A percentile compares a stretch with the other conserved stretches of the same genome.
phyloP scores from a whole-genome alignment of 2,329 filamentous ascomycete genomes.

The Clarireedia hainanense region DNA sequence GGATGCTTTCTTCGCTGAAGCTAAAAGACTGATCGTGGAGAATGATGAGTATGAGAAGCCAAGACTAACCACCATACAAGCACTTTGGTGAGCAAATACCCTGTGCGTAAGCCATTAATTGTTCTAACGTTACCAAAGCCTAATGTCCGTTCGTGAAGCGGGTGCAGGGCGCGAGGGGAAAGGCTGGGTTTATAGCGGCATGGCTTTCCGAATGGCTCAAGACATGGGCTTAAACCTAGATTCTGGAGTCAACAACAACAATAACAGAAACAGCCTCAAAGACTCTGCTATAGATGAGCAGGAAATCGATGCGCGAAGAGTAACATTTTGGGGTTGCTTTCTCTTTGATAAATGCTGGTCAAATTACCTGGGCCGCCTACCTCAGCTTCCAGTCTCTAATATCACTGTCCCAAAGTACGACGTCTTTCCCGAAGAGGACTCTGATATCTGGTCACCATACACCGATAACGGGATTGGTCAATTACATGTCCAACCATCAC shows the following conservation, averaged over 20 bases:
- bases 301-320: conserved; percentile 79
- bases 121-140: background rate
- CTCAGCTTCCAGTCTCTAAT: conserved; percentile 72
- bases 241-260: conserved; percentile 55
- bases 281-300: conserved; percentile 54
- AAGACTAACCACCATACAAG: conserved; percentile 82
- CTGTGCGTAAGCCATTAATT: conserved; percentile 34
- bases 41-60: conserved; percentile 92
- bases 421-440: conserved; percentile 82
- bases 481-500: conserved; percentile 66
- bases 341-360: conserved; percentile 99
- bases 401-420: conserved; percentile 85
- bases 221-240: conserved; percentile 90
- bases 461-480: conserved; percentile 74
- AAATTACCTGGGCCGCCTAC: conserved; percentile 87
- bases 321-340: conserved; percentile 98
- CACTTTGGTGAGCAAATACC: conserved; percentile 47
- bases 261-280: conserved; percentile 30
- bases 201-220: conserved; percentile 96
- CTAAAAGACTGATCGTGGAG: conserved; percentile 80
- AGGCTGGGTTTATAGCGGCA: conserved; percentile 97
- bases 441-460: conserved; percentile 79
- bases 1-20: conserved; percentile 92
- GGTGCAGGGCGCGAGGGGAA: conserved; percentile 91
- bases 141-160: conserved; percentile 91